Percentiles rank a stretch among this genome's conserved stretches.
Conservation (phyloP, 1,284 basidiomycete genomes). For the Ceratobasidium sp. region DNA sequence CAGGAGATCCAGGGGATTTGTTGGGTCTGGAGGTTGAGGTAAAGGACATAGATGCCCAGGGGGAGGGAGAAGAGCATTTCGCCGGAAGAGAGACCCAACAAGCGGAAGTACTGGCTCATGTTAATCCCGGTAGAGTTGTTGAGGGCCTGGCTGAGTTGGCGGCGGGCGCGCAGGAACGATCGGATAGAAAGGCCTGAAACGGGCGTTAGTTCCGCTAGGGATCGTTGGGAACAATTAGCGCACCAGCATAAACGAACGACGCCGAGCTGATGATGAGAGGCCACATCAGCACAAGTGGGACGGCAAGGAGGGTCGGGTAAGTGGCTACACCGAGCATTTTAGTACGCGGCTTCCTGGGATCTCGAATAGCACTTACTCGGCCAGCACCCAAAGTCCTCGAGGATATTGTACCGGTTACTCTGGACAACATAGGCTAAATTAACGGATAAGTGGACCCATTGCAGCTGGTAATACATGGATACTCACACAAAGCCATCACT, state of each 20-base stretch:
- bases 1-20: conserved; percentile 33
- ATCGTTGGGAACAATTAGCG: background rate
- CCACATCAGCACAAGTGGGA: conserved; percentile 5
- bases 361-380: conserved; percentile 2
- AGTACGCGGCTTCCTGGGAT: background rate
- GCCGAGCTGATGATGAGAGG: conserved; percentile 32
- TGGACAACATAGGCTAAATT: conserved; percentile 43
- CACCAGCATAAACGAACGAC: conserved; percentile 45
- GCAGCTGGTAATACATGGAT: background rate
- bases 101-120: conserved; percentile 59
- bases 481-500: conserved; percentile 63
- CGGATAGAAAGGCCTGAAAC: conserved; percentile 43
- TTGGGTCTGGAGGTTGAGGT: conserved; percentile 27
- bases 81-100: conserved; percentile 25
- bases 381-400: conserved; percentile 48
- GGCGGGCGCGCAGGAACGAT: conserved; percentile 43
- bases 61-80: conserved; percentile 42
- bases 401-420: conserved; percentile 46
- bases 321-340: background rate
- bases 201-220: background rate
- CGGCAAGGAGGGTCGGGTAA: conserved; percentile 7
- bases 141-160: conserved; percentile 26
- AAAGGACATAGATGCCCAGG: conserved; percentile 25
- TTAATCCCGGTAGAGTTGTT: conserved; percentile 48
- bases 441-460: background rate